phyloP scores from a whole-genome alignment of 805 yeast species.

The Saccharomycopsis olivae region DNA sequence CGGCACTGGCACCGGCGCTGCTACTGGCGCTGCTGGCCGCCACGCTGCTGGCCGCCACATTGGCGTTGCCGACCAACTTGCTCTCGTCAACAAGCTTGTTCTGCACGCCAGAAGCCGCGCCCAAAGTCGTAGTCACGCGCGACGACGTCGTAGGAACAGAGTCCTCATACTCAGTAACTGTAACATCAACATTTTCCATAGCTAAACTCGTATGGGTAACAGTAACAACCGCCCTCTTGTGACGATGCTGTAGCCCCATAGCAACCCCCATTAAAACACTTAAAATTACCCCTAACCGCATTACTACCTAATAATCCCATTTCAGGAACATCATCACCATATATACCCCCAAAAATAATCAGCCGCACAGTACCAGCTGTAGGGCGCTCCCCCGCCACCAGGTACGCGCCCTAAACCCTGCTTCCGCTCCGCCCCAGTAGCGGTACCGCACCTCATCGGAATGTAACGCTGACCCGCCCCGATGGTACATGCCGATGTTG shows the following conservation, averaged over 20 bases:
- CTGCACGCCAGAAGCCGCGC: no score
- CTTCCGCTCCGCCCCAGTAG: not conserved
- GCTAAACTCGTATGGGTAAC: not conserved
- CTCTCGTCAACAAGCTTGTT: no score
- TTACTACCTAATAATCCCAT: not conserved
- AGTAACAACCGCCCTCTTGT: not conserved
- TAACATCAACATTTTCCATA: not conserved
- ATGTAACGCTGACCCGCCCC: not conserved
- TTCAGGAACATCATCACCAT: no score
- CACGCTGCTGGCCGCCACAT: slow-evolving; percentile 62
- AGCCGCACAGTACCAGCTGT: no score
- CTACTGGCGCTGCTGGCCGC: slow-evolving; percentile 20
- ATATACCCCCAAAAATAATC: no score
- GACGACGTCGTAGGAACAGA: not conserved
- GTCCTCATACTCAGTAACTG: not conserved
- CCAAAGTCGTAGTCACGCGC: no score
- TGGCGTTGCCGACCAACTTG: slow-evolving; percentile 14
- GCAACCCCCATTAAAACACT: no score
- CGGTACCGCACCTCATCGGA: not conserved
- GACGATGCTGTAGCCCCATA: not conserved
- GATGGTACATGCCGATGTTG: not conserved
- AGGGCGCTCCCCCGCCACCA: not conserved
- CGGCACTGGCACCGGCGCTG: slow-evolving; percentile 19
- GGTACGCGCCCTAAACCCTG: not conserved
- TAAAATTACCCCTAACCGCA: not conserved